Evolutionary conservation across 129 eudicot species (phyloP), one percentile per base, ranked within the genome.

Genomic region (Mikania micrantha): DNA sequence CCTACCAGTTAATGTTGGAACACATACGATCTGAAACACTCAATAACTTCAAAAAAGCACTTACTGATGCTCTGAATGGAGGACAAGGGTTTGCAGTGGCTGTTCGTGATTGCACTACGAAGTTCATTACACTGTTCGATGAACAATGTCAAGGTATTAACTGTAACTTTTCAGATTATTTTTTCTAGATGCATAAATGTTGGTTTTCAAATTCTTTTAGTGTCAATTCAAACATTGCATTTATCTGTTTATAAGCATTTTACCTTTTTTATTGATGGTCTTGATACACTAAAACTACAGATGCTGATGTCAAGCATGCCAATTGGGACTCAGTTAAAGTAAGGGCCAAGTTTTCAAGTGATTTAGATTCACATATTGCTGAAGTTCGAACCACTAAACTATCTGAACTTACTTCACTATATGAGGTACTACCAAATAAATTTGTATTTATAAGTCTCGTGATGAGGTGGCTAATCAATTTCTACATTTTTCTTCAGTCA

Each of bases 1-100:
- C 87, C 57, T 79, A 87, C 83, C 92, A 80, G 9, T 80, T 74
- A 9, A 78, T 79, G 80, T 53, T 90, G 84, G 92, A 90, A 40
- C 97, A 87, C 74, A 69, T 90, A 25, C 82, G 87, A 63, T 76
- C 88, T 29, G 85, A 79, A 72, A 77, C 90, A 32, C 74, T 87
- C 17, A 83, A 84, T 21, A 84, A 81, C 36, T 90, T 87, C 39
- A 87, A 79, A 78, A 80, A 71, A 21, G 86, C 87, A 75, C 80
- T 90, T 71, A 83, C 75, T 19, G 79, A 64, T 71, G 83, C 90
- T 61, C 64, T 87, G 76, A 83, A 48, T 75, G 85, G 71, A 69
- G 97, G 92, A 9, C 85, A 82, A 65, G 92, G 89, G 21, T 90
- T 90, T 81, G 85, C 95, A 21, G 65, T 65, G 31, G 95, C 86